Conservation (phyloP, 2,329 filamentous ascomycete genomes). For the Lasiodiplodia theobromae region DNA sequence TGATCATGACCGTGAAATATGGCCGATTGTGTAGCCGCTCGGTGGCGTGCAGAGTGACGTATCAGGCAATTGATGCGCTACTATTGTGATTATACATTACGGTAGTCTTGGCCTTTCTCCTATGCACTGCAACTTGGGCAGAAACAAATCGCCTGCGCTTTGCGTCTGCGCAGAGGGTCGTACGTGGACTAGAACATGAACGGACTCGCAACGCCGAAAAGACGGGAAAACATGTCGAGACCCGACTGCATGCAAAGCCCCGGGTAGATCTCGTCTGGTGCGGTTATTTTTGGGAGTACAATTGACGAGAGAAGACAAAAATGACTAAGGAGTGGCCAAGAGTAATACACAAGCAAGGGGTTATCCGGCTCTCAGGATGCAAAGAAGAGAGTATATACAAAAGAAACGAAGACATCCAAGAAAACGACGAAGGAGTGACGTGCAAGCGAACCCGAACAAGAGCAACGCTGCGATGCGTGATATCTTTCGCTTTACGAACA, state of each 20-base stretch:
- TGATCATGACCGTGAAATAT: no score
- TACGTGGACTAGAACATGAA: background rate
- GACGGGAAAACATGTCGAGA: background rate
- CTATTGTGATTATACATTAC: background rate
- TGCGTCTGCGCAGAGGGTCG: background rate
- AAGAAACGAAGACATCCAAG: constrained; percentile 5
- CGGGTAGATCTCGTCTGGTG: background rate
- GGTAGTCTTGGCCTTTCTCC: background rate
- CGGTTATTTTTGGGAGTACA: background rate
- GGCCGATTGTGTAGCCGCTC: no score
- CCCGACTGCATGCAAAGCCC: background rate
- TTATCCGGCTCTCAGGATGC: constrained; percentile 8
- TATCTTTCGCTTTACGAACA: constrained; percentile 20
- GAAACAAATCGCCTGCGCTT: background rate
- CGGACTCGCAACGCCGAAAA: background rate
- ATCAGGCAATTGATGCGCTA: no score
- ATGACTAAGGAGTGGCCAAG: constrained; percentile 14
- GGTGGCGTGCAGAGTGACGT: no score
- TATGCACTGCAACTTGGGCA: background rate
- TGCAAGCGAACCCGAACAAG: background rate
- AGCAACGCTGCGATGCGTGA: constrained; percentile 15
- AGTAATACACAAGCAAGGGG: constrained; percentile 17
- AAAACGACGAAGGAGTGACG: constrained; percentile 9
- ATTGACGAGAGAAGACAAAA: background rate
- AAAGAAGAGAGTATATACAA: constrained; percentile 16